A percentile compares a stretch with the other conserved stretches of the same genome.
Conservation (phyloP, 768 basidiomycete genomes). For the Phanerochaete carnosa region DNA sequence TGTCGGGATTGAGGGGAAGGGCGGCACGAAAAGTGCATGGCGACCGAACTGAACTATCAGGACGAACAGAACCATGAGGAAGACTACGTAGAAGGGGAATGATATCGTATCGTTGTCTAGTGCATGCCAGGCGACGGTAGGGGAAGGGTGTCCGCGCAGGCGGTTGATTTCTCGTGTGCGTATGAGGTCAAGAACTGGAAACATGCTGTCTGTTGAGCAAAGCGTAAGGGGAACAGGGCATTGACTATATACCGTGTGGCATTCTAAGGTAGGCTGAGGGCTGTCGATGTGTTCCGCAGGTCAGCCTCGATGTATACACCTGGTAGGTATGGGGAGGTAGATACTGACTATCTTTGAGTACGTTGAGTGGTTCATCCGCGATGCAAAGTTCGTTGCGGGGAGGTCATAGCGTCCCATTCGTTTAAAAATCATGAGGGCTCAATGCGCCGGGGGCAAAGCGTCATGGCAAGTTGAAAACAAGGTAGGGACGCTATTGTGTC, state of each 20-base stretch:
- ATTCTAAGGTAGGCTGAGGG: slow-evolving; percentile 2
- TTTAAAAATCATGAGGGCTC: slow-evolving; percentile 1
- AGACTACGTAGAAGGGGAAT: slow-evolving; percentile 2
- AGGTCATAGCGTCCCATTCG: not conserved
- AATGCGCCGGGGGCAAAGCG: not conserved
- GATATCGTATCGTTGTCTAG: not conserved
- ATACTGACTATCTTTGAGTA: not conserved
- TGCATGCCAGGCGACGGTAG: slow-evolving; percentile 11
- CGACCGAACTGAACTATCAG: not conserved
- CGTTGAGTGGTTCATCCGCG: not conserved
- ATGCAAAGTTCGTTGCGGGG: not conserved
- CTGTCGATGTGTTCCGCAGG: not conserved
- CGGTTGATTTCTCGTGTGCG: slow-evolving; percentile 2
- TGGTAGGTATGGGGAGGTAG: not conserved
- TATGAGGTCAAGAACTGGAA: slow-evolving; percentile 3
- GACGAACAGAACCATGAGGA: not conserved
- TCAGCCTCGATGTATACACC: not conserved
- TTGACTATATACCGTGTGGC: slow-evolving; percentile 7
- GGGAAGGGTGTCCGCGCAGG: not conserved
- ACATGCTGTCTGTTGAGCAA: not conserved
- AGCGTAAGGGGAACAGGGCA: not conserved
- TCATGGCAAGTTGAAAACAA: slow-evolving; percentile 1
- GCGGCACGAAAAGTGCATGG: not conserved
- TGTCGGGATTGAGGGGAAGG: not conserved
- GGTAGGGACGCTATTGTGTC: not conserved